phyloP scores from a whole-genome alignment of 345 rosid genomes.

The Rhizophora apiculata region DNA sequence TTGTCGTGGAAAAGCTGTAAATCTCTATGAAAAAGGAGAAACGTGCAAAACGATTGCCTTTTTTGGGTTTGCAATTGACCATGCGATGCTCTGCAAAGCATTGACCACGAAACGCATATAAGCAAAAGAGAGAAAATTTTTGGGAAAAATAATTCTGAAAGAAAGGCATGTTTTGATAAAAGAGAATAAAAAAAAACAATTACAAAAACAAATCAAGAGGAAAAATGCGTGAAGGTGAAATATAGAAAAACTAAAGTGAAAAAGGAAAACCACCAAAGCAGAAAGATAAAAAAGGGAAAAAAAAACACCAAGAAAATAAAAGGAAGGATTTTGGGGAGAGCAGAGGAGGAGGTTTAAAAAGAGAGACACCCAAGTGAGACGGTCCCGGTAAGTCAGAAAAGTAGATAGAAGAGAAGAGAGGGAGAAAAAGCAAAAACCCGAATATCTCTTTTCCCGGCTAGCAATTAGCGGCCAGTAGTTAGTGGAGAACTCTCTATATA shows the following conservation, averaged over 20 bases:
- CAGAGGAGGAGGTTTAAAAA: not conserved
- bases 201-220: no score
- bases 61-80: no score
- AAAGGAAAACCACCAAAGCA: not conserved
- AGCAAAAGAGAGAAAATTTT: no score
- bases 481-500: conserved; percentile 30
- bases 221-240: no score
- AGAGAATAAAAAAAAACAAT: not conserved
- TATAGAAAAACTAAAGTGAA: not conserved
- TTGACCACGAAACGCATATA: no score
- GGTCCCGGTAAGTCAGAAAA: no score
- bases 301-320: not conserved
- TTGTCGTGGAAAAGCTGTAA: not conserved
- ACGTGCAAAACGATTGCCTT: not conserved
- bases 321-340: not conserved
- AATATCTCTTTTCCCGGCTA: not conserved
- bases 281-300: conserved; percentile 8
- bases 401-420: no score
- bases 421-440: not conserved
- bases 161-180: not conserved
- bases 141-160: no score
- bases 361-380: no score
- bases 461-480: conserved; percentile 19
- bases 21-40: not conserved
- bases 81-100: no score